Base-by-base conservation (phyloP, 2,329 filamentous ascomycete genomes). In the Botryotinia narcissicola region DNA sequence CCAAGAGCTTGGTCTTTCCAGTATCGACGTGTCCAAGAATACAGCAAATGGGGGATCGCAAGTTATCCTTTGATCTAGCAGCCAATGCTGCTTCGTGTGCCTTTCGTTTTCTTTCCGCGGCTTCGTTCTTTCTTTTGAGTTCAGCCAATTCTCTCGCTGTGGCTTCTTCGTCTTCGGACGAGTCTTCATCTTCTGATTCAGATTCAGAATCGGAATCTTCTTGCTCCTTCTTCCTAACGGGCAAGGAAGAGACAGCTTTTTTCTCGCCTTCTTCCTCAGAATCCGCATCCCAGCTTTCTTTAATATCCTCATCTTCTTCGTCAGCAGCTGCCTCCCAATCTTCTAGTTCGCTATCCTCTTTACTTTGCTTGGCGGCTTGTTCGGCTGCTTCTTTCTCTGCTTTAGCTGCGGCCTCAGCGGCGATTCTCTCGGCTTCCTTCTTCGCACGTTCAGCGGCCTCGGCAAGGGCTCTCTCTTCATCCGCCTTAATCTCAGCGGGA, bases 21-120 rank as follows among this genome's bases (percentile, higher is more conserved):
- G 97, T 99, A 91, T 99, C 96, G 89, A 99, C 96, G 89, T 99
- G 96, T 80, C 96, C 96, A 77, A 99, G 90, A 88, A 99, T 99
- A 92, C 95, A 98, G 88, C 96, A 98, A 84, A 99, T 99, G 71
- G 96, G 96, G 59, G 96, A 98, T 74, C 96, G 94, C 73, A 99
- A 89, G 83, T 99, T 92, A 82, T 99, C 95, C 84, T 93, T 94
- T 35, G 95, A 98, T 75, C 94, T 90, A 67, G 95, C 95, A 62
- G 94, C 95, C 81, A 98, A 84, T 29, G 96, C 96, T 75, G 94
- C 95, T 83, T 98, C 93, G 82, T 97, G 93, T 74, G 94, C 92
- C 84, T 93, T 93, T 84, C 94, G 93, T 80, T 95, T 90, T 80
- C 95, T 90, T 79, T 96, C 94, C 25, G 94, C 93, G 62, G 94